Conservation (phyloP, 176 grass and related monocot genomes). For the Oryza brachyantha region DNA sequence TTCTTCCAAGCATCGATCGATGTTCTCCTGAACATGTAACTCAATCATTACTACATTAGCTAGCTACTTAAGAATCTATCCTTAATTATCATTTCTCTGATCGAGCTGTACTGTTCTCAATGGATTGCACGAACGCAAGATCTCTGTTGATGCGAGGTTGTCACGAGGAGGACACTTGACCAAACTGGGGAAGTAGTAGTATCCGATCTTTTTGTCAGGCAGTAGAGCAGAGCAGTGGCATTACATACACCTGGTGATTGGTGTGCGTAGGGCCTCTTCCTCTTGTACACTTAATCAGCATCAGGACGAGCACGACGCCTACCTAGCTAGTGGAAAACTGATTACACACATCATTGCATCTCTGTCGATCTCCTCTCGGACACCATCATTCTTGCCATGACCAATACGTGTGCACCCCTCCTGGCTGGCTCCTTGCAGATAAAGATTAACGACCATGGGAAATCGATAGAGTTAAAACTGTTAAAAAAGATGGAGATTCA, state of each 20-base stretch:
- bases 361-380: background rate
- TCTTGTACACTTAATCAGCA: too few relatives aligned
- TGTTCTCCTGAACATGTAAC: background rate
- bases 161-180: background rate
- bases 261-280: background rate
- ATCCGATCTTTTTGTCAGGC: background rate
- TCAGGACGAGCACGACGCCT: background rate
- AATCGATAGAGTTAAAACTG: too few relatives aligned
- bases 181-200: background rate
- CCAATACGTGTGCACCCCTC: background rate
- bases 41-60: background rate
- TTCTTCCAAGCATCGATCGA: background rate
- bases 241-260: background rate
- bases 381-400: slow-evolving; percentile 10
- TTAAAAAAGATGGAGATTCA: background rate
- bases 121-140: too few relatives aligned
- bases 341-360: background rate
- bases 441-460: too few relatives aligned
- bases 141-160: background rate
- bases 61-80: too few relatives aligned
- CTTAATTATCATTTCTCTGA: too few relatives aligned
- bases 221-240: background rate
- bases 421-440: background rate
- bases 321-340: background rate
- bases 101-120: too few relatives aligned